Evolutionary conservation across 164 flowering plant genomes (phyloP).

Genomic region (Liriodendron chinense): DNA sequence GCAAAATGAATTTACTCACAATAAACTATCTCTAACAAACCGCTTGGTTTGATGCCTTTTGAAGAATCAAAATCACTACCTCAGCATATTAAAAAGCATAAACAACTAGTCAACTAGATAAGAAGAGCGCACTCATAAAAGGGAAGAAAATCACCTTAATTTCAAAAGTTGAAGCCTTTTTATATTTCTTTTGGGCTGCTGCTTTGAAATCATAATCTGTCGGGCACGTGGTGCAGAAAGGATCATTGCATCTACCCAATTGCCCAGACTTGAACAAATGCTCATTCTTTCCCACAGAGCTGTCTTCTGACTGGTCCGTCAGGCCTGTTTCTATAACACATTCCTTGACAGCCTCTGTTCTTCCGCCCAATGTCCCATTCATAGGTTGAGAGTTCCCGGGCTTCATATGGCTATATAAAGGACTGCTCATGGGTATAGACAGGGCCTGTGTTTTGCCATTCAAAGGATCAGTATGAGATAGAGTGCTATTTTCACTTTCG

Average conservation of each 20-base stretch:
- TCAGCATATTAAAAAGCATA: neutral
- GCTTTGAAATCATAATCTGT: slow-evolving; percentile 37
- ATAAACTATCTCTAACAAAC: too few relatives aligned
- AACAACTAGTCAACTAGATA: neutral
- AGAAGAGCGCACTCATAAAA: slow-evolving; percentile 11
- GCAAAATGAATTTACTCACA: too few relatives aligned
- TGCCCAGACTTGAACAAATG: slow-evolving; percentile 80
- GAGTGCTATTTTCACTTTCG: slow-evolving; percentile 25
- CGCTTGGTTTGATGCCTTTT: neutral
- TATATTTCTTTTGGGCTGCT: slow-evolving; percentile 11
- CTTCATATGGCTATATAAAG: slow-evolving; percentile 31
- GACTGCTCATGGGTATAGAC: slow-evolving; percentile 59
- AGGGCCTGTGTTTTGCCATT: slow-evolving; percentile 39
- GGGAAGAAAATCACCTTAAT: slow-evolving; percentile 37
- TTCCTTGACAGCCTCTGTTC: slow-evolving; percentile 30
- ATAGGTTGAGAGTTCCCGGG: slow-evolving; percentile 25
- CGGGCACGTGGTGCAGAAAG: slow-evolving; percentile 91
- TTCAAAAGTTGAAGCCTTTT: slow-evolving; percentile 26
- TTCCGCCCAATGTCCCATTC: slow-evolving; percentile 15
- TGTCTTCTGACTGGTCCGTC: slow-evolving; percentile 32
- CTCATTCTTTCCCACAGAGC: slow-evolving; percentile 46
- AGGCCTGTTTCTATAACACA: slow-evolving; percentile 25
- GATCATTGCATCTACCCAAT: slow-evolving; percentile 83
- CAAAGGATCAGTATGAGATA: slow-evolving; percentile 68
- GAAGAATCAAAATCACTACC: neutral